Evolutionary conservation across 169 alveolate species (phyloP).

Genomic region (Plasmodium coatneyi): DNA sequence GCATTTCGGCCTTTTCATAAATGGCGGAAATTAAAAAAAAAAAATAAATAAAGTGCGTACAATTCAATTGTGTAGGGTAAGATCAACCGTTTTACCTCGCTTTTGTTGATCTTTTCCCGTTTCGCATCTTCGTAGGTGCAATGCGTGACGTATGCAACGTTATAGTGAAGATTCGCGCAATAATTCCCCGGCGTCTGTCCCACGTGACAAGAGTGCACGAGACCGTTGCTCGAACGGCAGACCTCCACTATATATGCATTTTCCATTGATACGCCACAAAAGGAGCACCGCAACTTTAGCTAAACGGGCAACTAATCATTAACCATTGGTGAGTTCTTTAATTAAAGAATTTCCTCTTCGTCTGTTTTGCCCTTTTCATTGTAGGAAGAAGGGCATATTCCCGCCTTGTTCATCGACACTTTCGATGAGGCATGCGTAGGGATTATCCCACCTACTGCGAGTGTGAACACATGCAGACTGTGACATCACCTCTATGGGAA

Average conservation of each 20-base stretch:
- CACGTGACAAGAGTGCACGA: background rate
- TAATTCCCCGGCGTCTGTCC: background rate
- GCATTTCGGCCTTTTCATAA: background rate
- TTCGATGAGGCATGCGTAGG: background rate
- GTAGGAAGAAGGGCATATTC: background rate
- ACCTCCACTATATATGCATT: background rate
- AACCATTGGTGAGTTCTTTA: background rate
- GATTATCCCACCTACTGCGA: background rate
- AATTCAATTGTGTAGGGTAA: background rate
- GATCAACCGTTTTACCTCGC: background rate
- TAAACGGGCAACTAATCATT: background rate
- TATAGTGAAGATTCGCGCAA: background rate
- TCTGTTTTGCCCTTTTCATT: background rate
- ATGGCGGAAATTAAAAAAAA: background rate
- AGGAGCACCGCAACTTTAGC: background rate
- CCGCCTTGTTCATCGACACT: background rate
- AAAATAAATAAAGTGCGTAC: background rate
- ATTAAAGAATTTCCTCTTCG: background rate
- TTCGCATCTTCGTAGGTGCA: background rate
- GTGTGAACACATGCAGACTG: background rate
- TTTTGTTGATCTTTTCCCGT: background rate
- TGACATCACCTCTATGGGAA: background rate
- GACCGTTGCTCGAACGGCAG: background rate
- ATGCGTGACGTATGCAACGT: background rate
- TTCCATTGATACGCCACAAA: background rate